phyloP scores from a whole-genome alignment of 306 rosid species.

The Inga laurina region DNA sequence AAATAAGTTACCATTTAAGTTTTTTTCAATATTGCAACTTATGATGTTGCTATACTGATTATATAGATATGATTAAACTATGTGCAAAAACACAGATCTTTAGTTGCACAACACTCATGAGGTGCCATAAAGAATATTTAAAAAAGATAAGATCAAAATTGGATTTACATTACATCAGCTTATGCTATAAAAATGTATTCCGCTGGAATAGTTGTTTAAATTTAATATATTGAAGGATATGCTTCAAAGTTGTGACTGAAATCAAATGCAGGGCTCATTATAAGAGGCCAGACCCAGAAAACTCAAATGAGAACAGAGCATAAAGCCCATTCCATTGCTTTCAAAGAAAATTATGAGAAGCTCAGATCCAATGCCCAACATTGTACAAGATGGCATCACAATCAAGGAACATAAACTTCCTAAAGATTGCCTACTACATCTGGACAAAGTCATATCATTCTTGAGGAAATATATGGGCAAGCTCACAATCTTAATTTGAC shows the following conservation, averaged over 20 bases:
- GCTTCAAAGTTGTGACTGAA: background rate
- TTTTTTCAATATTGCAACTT: background rate
- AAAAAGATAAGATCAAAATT: too few species aligned
- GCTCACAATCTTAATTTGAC: constrained; percentile 21
- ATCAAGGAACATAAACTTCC: constrained; percentile 20
- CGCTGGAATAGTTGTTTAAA: background rate
- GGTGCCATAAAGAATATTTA: too few species aligned
- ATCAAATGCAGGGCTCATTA: background rate
- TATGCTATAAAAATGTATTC: too few species aligned
- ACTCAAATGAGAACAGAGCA: background rate
- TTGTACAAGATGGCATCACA: constrained; percentile 24
- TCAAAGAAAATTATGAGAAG: constrained; percentile 1
- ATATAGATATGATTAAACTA: too few species aligned
- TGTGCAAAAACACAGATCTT: too few species aligned
- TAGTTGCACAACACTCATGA: too few species aligned
- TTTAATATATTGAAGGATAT: background rate
- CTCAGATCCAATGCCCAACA: constrained; percentile 33
- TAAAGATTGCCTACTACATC: constrained; percentile 31
- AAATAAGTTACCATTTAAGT: background rate
- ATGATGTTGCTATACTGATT: background rate
- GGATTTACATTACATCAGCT: too few species aligned
- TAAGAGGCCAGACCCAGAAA: background rate
- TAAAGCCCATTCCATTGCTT: background rate
- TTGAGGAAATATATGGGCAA: constrained; percentile 16
- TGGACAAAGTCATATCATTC: constrained; percentile 29